Conservation (phyloP, 2,329 filamentous ascomycete genomes). For the Teratosphaeria epicoccoides region DNA sequence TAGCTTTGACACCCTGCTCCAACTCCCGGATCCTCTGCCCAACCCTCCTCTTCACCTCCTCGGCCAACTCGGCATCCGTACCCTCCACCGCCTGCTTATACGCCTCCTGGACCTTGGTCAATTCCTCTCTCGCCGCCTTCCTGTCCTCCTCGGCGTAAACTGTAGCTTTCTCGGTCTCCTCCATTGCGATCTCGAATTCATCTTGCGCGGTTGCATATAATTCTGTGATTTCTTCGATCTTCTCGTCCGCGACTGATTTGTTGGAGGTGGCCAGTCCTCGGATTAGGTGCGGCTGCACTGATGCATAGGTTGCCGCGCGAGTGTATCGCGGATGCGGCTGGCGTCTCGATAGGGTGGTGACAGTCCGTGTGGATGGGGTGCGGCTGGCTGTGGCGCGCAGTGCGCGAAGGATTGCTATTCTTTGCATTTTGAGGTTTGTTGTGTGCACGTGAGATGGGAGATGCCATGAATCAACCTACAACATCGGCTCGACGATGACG, state of each 20-base stretch:
- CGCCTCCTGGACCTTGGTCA: conserved; percentile 39
- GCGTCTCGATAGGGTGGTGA: conserved; percentile 11
- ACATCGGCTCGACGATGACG: conserved; percentile 1
- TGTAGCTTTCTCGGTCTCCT: conserved; percentile 44
- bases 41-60: conserved; percentile 42
- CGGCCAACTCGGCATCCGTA: conserved; percentile 31
- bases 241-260: conserved; percentile 26
- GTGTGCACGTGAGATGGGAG: background rate
- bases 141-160: conserved; percentile 47
- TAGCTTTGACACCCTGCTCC: conserved; percentile 35
- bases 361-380: conserved; percentile 9
- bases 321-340: conserved; percentile 4
- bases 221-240: conserved; percentile 33
- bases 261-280: conserved; percentile 2
- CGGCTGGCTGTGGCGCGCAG: conserved; percentile 7
- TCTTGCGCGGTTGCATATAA: conserved; percentile 30
- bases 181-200: conserved; percentile 41
- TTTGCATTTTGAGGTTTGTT: conserved; percentile 1
- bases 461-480: background rate
- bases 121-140: conserved; percentile 42
- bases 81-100: conserved; percentile 36
- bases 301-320: background rate
- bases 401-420: conserved; percentile 3
- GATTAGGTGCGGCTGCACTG: background rate
- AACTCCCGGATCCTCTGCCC: conserved; percentile 44